phyloP scores from a whole-genome alignment of 2,329 filamentous ascomycete species.

The Daldinia sp. region DNA sequence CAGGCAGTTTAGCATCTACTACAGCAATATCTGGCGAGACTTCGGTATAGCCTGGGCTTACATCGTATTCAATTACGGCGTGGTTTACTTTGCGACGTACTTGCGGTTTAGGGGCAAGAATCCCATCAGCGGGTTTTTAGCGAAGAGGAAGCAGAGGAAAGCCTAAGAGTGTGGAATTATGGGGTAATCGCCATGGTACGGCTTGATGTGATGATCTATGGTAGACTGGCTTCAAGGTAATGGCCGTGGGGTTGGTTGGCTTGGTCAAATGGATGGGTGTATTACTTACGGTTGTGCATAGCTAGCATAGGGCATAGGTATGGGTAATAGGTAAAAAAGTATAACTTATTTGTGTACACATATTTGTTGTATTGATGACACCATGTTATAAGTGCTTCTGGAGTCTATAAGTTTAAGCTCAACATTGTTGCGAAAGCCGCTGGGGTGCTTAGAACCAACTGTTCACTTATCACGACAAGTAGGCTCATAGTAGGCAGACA shows the following conservation, averaged over 20 bases:
- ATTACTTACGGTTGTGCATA: background rate
- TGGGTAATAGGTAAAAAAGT: background rate
- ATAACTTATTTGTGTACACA: background rate
- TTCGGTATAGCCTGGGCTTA: conserved; percentile 75
- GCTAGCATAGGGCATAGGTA: background rate
- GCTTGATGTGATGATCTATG: background rate
- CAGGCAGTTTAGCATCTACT: conserved; percentile 69
- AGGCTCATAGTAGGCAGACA: too few species aligned
- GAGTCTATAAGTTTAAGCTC: background rate
- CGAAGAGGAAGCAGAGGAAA: conserved; percentile 45
- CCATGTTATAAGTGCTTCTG: background rate
- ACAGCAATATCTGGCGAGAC: conserved; percentile 72
- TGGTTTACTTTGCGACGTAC: conserved; percentile 57
- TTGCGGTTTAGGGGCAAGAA: conserved; percentile 57
- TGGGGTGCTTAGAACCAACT: too few species aligned
- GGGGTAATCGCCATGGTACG: background rate
- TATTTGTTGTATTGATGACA: background rate
- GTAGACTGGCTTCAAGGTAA: background rate
- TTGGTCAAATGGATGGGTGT: background rate
- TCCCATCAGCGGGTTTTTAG: conserved; percentile 51
- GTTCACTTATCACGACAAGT: too few species aligned
- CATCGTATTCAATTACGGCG: conserved; percentile 70
- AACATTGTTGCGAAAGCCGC: background rate
- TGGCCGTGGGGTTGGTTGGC: background rate
- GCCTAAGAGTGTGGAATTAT: conserved; percentile 1